Evolutionary conservation across 495 filamentous ascomycete species (phyloP).

Genomic region (Penicillium waksmanii): DNA sequence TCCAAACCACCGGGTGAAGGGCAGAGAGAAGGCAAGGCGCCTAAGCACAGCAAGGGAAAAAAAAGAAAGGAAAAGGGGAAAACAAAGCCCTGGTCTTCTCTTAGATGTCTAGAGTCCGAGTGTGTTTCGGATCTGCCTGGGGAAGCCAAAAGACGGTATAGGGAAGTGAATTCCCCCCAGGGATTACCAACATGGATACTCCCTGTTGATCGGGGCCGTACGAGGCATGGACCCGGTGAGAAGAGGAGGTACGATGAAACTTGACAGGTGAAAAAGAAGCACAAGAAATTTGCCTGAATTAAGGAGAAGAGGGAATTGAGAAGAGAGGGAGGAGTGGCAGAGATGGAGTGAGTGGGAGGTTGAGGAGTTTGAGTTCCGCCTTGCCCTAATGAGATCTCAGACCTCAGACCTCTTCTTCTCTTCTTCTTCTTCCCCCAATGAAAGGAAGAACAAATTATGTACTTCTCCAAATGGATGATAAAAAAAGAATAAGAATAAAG

Average conservation of each 20-base stretch:
- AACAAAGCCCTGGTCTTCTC: slow-evolving; percentile 3
- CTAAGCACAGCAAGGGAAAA: neutral
- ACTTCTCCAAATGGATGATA: slow-evolving; percentile 1
- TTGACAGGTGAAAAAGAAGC: slow-evolving; percentile 4
- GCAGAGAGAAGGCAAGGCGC: neutral
- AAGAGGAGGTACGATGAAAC: slow-evolving; percentile 5
- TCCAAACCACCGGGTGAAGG: slow-evolving; percentile 14
- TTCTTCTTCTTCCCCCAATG: too few species aligned
- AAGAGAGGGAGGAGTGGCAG: neutral
- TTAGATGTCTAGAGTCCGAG: slow-evolving; percentile 26
- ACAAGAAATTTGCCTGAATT: neutral
- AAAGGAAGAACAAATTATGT: neutral
- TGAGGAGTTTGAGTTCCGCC: neutral
- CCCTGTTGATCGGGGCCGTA: slow-evolving; percentile 20
- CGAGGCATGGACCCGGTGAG: slow-evolving; percentile 12
- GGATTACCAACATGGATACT: slow-evolving; percentile 20
- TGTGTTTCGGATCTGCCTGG: slow-evolving; percentile 25
- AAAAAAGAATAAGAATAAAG: slow-evolving; percentile 1
- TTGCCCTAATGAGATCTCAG: too few species aligned
- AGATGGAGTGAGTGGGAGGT: neutral
- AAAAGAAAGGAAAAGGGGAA: slow-evolving; percentile 4
- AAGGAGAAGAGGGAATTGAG: neutral
- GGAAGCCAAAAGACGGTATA: slow-evolving; percentile 10
- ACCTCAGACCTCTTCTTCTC: too few species aligned
- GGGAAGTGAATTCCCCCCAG: slow-evolving; percentile 15